phyloP scores from a whole-genome alignment of 768 basidiomycete genomes.

The Agaricus blazei region DNA sequence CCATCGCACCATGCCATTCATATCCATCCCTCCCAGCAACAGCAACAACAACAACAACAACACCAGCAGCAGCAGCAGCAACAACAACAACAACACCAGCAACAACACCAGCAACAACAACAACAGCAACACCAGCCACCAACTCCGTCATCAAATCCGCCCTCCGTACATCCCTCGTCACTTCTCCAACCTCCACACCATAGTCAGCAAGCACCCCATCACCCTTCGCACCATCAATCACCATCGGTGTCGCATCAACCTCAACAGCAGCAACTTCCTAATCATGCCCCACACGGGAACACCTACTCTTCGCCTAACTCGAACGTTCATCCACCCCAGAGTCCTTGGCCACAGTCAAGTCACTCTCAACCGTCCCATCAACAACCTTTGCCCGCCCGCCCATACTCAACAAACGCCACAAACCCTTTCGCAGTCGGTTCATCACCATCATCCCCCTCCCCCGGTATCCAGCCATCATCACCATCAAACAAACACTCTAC shows the following conservation, averaged over 20 bases:
- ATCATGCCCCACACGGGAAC: slow-evolving; percentile 7
- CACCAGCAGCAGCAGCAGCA: slow-evolving; percentile 9
- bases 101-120: slow-evolving; percentile 9
- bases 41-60: slow-evolving; percentile 3
- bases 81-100: slow-evolving; percentile 9
- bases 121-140: slow-evolving; percentile 7
- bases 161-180: slow-evolving; percentile 3
- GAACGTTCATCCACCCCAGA: slow-evolving; percentile 8
- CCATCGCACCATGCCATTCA: slow-evolving; percentile 26
- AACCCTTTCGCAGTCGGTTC: slow-evolving; percentile 28
- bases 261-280: slow-evolving; percentile 6
- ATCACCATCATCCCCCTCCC: slow-evolving; percentile 26
- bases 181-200: slow-evolving; percentile 4
- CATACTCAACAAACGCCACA: slow-evolving; percentile 29
- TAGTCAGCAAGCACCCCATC: neutral
- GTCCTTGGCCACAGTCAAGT: slow-evolving; percentile 3
- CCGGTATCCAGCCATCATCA: slow-evolving; percentile 22
- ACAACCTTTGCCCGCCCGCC: slow-evolving; percentile 20
- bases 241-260: slow-evolving; percentile 1
- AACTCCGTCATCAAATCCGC: neutral
- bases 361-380: slow-evolving; percentile 35
- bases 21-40: slow-evolving; percentile 27
- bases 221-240: slow-evolving; percentile 3
- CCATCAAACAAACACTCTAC: slow-evolving; percentile 35
- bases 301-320: slow-evolving; percentile 10